These are phyloP conservation scores for Albatrellus ellisii DNA, from an alignment of 768 basidiomycete species.

Conservation along the genomic window DNA sequence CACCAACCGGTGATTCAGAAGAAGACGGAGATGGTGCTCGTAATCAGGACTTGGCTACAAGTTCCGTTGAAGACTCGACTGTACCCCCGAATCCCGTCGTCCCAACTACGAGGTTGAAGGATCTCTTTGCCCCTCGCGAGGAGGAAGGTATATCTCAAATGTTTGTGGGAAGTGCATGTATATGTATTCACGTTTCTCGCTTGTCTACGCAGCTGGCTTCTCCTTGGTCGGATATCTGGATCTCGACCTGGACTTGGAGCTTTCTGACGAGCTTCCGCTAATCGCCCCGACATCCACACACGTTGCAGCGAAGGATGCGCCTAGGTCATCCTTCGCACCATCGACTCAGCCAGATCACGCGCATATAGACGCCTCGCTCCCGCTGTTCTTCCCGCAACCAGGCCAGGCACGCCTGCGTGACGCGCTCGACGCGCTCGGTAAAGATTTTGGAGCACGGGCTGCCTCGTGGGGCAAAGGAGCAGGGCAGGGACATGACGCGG, in stretches of 20 bases:
- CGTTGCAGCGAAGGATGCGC: no score
- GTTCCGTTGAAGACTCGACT: neutral
- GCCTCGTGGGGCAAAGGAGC: no score
- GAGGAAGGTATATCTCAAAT: conserved; percentile 39
- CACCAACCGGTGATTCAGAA: conserved; percentile 27
- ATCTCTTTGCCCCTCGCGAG: conserved; percentile 59
- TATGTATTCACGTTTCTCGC: neutral
- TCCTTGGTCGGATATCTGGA: conserved; percentile 68
- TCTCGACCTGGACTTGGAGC: conserved; percentile 36
- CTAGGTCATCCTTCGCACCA: neutral
- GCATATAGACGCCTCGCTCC: conserved; percentile 4
- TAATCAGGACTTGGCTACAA: conserved; percentile 25
- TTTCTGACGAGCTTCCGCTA: conserved; percentile 12
- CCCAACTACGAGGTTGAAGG: conserved; percentile 37
- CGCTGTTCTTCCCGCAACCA: conserved; percentile 10
- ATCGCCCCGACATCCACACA: neutral
- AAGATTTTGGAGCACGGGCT: neutral
- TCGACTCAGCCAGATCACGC: neutral
- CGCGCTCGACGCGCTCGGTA: conserved; percentile 24
- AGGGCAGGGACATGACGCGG: conserved; percentile 14
- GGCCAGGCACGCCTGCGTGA: conserved; percentile 23
- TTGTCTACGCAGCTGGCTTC: conserved; percentile 38
- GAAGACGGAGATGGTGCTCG: conserved; percentile 49
- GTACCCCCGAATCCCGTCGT: neutral
- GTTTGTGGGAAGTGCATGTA: neutral